A percentile compares a stretch with the other conserved stretches of the same genome.
Conservation (phyloP, 768 basidiomycete species). For the Boletus reticuloceps region DNA sequence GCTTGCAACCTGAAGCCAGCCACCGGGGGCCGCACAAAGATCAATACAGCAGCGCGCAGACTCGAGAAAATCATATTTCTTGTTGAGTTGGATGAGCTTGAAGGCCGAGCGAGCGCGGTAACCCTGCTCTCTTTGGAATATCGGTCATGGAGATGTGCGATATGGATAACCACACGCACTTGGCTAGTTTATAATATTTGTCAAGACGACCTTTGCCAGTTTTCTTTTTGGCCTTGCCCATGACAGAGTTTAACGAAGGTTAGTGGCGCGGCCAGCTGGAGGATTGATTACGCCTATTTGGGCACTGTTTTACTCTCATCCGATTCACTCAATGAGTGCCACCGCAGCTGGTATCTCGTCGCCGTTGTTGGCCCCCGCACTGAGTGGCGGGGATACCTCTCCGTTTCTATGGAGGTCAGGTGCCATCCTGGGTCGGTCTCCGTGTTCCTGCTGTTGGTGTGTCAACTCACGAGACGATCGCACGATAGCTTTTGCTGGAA, state of each 20-base stretch:
- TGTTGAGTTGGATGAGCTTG: constrained; percentile 98
- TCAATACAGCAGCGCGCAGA: constrained; percentile 91
- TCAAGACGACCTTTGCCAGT: constrained; percentile 94
- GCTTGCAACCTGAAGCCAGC: constrained; percentile 98
- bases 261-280: neutral
- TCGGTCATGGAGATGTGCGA: constrained; percentile 6
- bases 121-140: constrained; percentile 81
- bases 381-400: constrained; percentile 10
- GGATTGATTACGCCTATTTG: constrained; percentile 19
- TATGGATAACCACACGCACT: constrained; percentile 41
- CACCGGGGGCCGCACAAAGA: constrained; percentile 97
- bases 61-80: constrained; percentile 93
- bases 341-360: constrained; percentile 11
- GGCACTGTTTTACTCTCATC: neutral
- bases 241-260: constrained; percentile 20
- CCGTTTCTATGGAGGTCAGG: constrained; percentile 43
- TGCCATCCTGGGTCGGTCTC: constrained; percentile 37
- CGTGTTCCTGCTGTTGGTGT: neutral
- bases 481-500: constrained; percentile 44
- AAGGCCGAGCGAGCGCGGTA: constrained; percentile 99
- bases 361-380: constrained; percentile 24
- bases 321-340: constrained; percentile 17
- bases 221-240: constrained; percentile 89
- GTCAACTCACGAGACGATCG: neutral
- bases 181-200: constrained; percentile 96